A percentile compares a stretch with the other conserved stretches of the same genome.
These are phyloP conservation scores for Jatropha podagrica DNA, from an alignment of 441 rosid genomes.

Conservation along the genomic window DNA sequence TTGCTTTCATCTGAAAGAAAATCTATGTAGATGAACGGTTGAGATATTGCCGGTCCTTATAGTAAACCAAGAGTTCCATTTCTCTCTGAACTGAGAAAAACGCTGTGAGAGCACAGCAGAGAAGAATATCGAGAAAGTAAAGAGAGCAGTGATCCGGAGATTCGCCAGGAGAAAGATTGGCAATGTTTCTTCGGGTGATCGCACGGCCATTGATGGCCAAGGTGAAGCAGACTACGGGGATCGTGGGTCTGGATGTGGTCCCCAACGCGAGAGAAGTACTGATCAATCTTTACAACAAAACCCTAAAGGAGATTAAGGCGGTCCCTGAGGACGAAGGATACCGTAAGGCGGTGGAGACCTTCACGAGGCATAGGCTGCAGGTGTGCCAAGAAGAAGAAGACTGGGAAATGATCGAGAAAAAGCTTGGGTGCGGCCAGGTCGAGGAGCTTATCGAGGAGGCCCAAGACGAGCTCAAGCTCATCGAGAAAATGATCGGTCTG, in stretches of 20 bases:
- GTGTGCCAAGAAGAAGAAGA: constrained; percentile 73
- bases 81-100: not conserved
- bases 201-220: constrained; percentile 86
- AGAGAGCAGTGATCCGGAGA: constrained; percentile 16
- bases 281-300: constrained; percentile 71
- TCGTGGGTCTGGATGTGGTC: constrained; percentile 85
- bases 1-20: not conserved
- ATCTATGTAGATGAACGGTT: not conserved
- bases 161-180: not conserved
- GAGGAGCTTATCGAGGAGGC: constrained; percentile 97
- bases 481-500: constrained; percentile 85
- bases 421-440: constrained; percentile 87
- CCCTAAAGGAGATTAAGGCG: constrained; percentile 79
- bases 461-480: constrained; percentile 81
- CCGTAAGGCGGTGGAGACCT: constrained; percentile 86
- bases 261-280: constrained; percentile 83
- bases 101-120: not conserved
- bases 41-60: not conserved
- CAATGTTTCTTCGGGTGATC: constrained; percentile 74
- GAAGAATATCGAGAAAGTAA: not conserved
- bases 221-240: constrained; percentile 88
- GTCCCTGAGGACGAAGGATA: constrained; percentile 91
- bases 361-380: constrained; percentile 67
- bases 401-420: constrained; percentile 77
- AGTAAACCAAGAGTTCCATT: not conserved